Percentiles rank a stretch among this genome's conserved stretches.
phyloP scores from a whole-genome alignment of 257 asterid genomes.

The Euphrasia confusa region DNA sequence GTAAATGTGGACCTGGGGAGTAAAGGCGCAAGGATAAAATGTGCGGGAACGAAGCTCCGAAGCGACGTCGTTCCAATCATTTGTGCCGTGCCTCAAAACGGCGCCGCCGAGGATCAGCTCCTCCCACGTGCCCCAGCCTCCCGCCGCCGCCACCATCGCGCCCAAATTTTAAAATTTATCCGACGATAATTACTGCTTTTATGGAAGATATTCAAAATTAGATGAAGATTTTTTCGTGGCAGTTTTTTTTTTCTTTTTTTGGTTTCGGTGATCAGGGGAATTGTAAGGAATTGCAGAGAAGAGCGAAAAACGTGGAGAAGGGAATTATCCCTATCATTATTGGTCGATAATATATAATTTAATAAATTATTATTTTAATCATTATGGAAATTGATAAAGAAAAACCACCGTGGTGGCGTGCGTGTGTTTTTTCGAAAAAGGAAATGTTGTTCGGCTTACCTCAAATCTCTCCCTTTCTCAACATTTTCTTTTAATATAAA shows the following conservation, averaged over 20 bases:
- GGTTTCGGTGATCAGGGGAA: not conserved
- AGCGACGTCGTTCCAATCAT: constrained; percentile 77
- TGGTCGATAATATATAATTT: not conserved
- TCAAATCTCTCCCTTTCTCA: constrained; percentile 13
- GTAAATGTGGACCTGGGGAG: constrained; percentile 48
- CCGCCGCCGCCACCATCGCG: constrained; percentile 41
- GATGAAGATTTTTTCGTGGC: not conserved
- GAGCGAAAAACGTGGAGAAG: not conserved
- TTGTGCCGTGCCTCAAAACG: constrained; percentile 52
- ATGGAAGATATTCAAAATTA: not conserved
- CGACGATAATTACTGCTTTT: too few species aligned
- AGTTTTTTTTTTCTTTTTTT: too few species aligned
- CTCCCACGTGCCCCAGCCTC: constrained; percentile 89
- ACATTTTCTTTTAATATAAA: too few species aligned
- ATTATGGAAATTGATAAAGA: too few species aligned
- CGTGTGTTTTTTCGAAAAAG: not conserved
- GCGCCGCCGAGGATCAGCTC: constrained; percentile 82
- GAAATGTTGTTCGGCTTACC: constrained; percentile 21
- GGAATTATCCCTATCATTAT: not conserved
- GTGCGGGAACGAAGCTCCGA: constrained; percentile 69
- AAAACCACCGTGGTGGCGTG: not conserved
- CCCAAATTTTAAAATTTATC: constrained; percentile 1
- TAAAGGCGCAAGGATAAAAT: constrained; percentile 42
- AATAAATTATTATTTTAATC: too few species aligned
- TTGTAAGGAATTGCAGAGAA: constrained; percentile 4